Base-by-base conservation (phyloP, 352 stramenopile species). In the Pythium utonaiense region DNA sequence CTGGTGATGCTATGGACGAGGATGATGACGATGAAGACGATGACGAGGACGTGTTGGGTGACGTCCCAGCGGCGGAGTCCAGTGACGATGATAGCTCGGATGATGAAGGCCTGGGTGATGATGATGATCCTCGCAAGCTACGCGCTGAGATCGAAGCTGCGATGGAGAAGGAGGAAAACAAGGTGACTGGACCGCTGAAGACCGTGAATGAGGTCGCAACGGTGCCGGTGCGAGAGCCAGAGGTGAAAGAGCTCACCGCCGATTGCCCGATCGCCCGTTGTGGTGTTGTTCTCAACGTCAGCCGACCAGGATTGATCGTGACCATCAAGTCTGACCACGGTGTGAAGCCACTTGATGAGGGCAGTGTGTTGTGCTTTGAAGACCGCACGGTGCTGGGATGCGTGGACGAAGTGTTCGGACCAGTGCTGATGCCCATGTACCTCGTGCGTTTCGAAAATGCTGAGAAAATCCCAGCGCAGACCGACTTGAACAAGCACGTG, bases 361-460 rank as follows among this genome's bases (percentile, higher is more conserved):
- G 80, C 50, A 93, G 81, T 30, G 81, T 95, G 49, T 57, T 95
- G 52, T 95, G 85, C 64, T 73, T 95, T 4, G 73, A 86, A 51
- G 78, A 93, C 53, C 83, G 81, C 36, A 86, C 77, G 0, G 77
- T 95, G 31, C 53, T 95, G 16, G 85, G 85, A 14, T 93, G 83
- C 44, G 77, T 95, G 17, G 83, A 95, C 57, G 86, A 95, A 60
- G 66, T 95, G 1, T 95, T 95, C 64, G 86, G 86, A 6, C 86
- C 83, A 3, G 82, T 95, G 51, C 61, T 89, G 30, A 88, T 92
- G 83, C 86, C 86, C 9, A 88, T 95, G 77, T 95, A 95, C 58
- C 66, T 93, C n/a, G 70, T 95, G 36, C 86, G 86, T 14, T 95
- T 91, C 61, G 75, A 88, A 34, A 76, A 57, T 8, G 76, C 73